Evolutionary conservation across 257 asterid genomes (phyloP), one percentile per base, ranked within the genome.

Genomic region (Pogostemon cablin): DNA sequence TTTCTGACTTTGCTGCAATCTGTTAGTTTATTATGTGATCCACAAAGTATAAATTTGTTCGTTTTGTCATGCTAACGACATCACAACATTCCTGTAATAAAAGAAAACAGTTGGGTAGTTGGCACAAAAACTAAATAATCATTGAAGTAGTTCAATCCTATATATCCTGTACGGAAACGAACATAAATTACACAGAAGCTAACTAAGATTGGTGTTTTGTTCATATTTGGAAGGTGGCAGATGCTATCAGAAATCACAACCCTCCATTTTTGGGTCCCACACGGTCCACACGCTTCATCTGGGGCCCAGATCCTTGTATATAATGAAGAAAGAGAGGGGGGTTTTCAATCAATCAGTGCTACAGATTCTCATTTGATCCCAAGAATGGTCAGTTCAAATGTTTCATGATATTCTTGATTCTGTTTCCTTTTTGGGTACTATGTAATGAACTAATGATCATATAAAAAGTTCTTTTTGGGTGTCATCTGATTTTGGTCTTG

Each of bases 281-380:
- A 25, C 32, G 32, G 32, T n/a, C 38, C 65, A 69, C 74, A 43
- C 66, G 74, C 66, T 69, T 32, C 32, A 42, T 10, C 49, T 12
- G 4, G 20, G 71, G 6, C 43, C 49, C 72, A 67, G 7, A 37
- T 37, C 49, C 71, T 40, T 40, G 8, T 53, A 37, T 47, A 35
- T 52, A 15, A 25, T 1, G 32, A 25, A 25, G 2, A 25, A 0
- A 25, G 25, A 1, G 25, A 0, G 10, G 40, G 5, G 2, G 1
- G 1, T 3, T 55, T 6, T 7, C 61, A 20, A 34, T 32, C 39
- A 32, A 9, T 12, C 8, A 15, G 2, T 25, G 38, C 62, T 12
- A 17, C 2, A 15, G 3, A 58, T 58, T 20, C 2, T 32, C 41
- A 7, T 9, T 25, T 25, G 32, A 25, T 25, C 1, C 9, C 4